phyloP scores from a whole-genome alignment of 495 filamentous ascomycete genomes.

The Evansstolkia leycettana region DNA sequence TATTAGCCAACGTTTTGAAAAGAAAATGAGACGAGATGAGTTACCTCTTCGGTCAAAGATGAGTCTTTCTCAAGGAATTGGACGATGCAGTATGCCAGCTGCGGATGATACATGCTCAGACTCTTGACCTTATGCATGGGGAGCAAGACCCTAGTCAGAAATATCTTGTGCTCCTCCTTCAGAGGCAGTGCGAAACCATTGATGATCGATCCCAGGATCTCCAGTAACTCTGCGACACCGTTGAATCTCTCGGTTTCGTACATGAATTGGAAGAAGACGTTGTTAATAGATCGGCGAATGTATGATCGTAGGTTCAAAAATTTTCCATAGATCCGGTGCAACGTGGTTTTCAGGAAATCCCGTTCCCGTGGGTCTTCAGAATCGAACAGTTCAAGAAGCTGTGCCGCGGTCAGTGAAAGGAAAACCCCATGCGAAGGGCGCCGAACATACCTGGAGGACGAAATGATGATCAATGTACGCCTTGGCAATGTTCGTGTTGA shows the following conservation, averaged over 20 bases:
- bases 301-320: slow-evolving; percentile 96
- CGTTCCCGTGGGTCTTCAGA: slow-evolving; percentile 95
- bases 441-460: slow-evolving; percentile 61
- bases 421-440: not conserved
- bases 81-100: slow-evolving; percentile 97
- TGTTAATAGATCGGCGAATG: slow-evolving; percentile 97
- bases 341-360: slow-evolving; percentile 95
- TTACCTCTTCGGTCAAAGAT: slow-evolving; percentile 88
- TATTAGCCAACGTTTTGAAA: slow-evolving; percentile 4
- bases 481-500: slow-evolving; percentile 99
- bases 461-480: slow-evolving; percentile 97
- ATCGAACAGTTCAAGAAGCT: slow-evolving; percentile 95
- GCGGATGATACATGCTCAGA: slow-evolving; percentile 98
- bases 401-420: slow-evolving; percentile 5
- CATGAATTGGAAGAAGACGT: slow-evolving; percentile 99
- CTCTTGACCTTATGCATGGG: slow-evolving; percentile 98
- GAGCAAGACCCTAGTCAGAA: slow-evolving; percentile 84
- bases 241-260: slow-evolving; percentile 99
- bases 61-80: slow-evolving; percentile 99
- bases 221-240: slow-evolving; percentile 89
- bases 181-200: slow-evolving; percentile 95
- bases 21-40: too few relatives aligned
- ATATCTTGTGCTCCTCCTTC: slow-evolving; percentile 98
- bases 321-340: slow-evolving; percentile 98
- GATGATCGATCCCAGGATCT: slow-evolving; percentile 98